Conservation (phyloP, 805 yeast genomes). For the Starmerella stigmatis region DNA sequence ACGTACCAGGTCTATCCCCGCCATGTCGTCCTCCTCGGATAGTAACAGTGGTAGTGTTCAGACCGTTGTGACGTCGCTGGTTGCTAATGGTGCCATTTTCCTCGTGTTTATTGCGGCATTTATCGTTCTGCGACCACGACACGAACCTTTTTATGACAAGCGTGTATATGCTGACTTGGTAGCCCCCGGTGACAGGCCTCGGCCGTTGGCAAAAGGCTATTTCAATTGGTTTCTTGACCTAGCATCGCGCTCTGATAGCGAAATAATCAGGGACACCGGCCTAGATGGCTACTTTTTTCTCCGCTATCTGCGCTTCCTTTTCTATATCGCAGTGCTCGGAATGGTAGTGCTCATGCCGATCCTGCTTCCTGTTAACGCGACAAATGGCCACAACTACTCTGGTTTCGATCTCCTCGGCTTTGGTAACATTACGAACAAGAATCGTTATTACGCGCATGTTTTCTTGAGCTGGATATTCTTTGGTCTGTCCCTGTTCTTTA, state of each 20-base stretch:
- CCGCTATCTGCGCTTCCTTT: slow-evolving; percentile 57
- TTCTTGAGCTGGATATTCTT: slow-evolving; percentile 71
- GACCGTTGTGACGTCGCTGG: slow-evolving; percentile 61
- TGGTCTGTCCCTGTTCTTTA: slow-evolving; percentile 54
- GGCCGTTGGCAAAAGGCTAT: slow-evolving; percentile 59
- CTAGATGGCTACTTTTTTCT: slow-evolving; percentile 89
- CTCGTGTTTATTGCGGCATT: slow-evolving; percentile 52
- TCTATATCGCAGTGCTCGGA: slow-evolving; percentile 45
- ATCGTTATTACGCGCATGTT: slow-evolving; percentile 78
- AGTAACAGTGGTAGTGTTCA: slow-evolving; percentile 19
- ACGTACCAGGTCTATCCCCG: not conserved
- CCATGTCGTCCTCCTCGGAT: slow-evolving; percentile 3
- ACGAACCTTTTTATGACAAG: slow-evolving; percentile 73
- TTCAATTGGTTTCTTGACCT: slow-evolving; percentile 61
- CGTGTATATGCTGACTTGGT: slow-evolving; percentile 56
- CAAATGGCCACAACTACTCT: slow-evolving; percentile 38
- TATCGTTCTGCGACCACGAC: slow-evolving; percentile 52
- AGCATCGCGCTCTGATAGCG: slow-evolving; percentile 56
- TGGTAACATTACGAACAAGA: slow-evolving; percentile 52
- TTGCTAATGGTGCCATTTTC: slow-evolving; percentile 57
- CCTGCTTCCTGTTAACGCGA: slow-evolving; percentile 74
- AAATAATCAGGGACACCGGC: slow-evolving; percentile 77
- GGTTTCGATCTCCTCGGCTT: slow-evolving; percentile 74
- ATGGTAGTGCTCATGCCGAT: slow-evolving; percentile 49
- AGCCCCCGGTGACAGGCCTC: slow-evolving; percentile 41